Base-by-base conservation (phyloP, 2,329 filamentous ascomycete genomes). In the Sclerotiophoma versabilis region DNA sequence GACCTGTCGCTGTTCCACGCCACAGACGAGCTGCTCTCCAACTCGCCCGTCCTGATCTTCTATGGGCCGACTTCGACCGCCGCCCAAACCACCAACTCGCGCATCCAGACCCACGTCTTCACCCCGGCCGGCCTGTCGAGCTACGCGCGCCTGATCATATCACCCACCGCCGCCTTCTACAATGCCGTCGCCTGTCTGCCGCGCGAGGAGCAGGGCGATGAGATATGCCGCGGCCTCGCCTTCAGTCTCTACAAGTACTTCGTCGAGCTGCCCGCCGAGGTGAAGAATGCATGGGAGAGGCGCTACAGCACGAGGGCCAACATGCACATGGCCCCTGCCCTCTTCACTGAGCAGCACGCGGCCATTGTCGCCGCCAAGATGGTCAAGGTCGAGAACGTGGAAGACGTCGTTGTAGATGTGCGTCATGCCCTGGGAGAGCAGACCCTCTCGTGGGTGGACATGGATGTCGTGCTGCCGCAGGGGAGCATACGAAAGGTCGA, bases 201-300 rank as follows among this genome's bases (percentile, higher is more conserved):
- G 34, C 89, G 92, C 71, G 93, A 97, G 73, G 92, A 93, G 76
- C 95, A 98, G 79, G 93, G 93, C 68, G 93, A 98, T 74, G 93
- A 98, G 76, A 83, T 96, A 61, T 96, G 90, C 76, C 88, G 95
- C 38, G 95, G 89, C 15, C 83, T 99, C 50, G 95, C 93, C 41
- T 96, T 98, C 75, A 92, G 91, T 51, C 82, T 99, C 63, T 89
- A 89, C 80, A 97, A 96, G 75, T 99, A 97, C 81, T 98, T 97
- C 72, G 84, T 85, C 57, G 93, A 98, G 76, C 82, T 99, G 46
- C 87, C 93, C 19, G 84, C 89, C 49, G 80, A 84, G 30, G 88
- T 92, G 70, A 96, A 92, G 80, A 82, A 81, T 66, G 83, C 86
- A 57, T 83, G 96, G 74, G 86, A 81, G 47, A 76, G 80, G 37